phyloP scores from a whole-genome alignment of 2,329 filamentous ascomycete genomes.

The Rhinocladiella similis region DNA sequence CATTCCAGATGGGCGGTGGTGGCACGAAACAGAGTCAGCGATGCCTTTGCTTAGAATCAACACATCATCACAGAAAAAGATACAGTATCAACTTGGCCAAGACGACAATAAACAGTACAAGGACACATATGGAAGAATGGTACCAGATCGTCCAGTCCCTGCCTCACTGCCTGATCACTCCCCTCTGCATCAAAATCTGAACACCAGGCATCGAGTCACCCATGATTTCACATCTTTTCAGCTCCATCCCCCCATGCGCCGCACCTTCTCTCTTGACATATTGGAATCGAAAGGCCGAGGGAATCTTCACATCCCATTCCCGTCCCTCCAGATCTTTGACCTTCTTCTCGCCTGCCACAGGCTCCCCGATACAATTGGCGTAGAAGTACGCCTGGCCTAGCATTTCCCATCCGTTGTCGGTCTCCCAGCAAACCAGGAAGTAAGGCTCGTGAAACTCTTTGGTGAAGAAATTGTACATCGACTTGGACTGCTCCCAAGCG shows the following conservation, averaged over 20 bases:
- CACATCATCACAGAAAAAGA: background rate
- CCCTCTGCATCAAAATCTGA: conserved; percentile 24
- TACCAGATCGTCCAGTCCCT: background rate
- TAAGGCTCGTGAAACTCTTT: conserved; percentile 24
- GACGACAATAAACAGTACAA: too few relatives aligned
- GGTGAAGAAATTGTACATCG: conserved; percentile 22
- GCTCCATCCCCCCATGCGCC: conserved; percentile 19
- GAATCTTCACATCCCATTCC: conserved; percentile 28
- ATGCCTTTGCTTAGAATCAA: too few relatives aligned
- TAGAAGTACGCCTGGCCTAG: conserved; percentile 23
- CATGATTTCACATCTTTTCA: conserved; percentile 20
- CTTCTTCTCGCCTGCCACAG: conserved; percentile 13
- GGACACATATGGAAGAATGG: background rate
- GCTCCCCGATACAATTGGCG: conserved; percentile 15
- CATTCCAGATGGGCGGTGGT: background rate
- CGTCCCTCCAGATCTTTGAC: conserved; percentile 18
- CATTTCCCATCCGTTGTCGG: conserved; percentile 21
- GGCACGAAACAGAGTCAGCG: background rate
- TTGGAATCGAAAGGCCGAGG: conserved; percentile 16
- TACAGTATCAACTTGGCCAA: background rate
- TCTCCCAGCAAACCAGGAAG: conserved; percentile 21
- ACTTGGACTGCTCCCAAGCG: conserved; percentile 14
- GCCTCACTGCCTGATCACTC: background rate
- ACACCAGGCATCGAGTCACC: conserved; percentile 22
- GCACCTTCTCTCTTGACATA: conserved; percentile 22